phyloP scores from a whole-genome alignment of 163 green algal species.

The Chloromonas sp. region DNA sequence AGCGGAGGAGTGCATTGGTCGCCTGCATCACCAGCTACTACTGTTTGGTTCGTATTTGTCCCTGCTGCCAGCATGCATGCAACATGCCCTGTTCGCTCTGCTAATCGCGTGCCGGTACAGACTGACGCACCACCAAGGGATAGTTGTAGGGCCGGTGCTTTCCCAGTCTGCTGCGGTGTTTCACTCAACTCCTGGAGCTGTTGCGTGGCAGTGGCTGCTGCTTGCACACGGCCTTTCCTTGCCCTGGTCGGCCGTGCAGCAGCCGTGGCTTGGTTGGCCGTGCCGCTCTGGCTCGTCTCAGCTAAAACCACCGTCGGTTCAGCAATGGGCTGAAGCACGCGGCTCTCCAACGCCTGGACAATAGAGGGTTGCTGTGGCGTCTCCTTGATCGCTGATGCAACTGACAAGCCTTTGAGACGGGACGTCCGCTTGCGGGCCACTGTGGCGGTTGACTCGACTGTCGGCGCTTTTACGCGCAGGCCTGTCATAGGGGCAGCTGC shows the following conservation, averaged over 20 bases:
- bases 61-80: too few species aligned
- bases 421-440: neutral
- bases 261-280: too few species aligned
- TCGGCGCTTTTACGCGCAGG: neutral
- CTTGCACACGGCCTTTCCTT: too few species aligned
- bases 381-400: neutral
- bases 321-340: too few species aligned
- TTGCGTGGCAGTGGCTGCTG: neutral
- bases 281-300: neutral
- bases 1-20: neutral
- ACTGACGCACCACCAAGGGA: too few species aligned
- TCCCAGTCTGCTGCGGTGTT: neutral
- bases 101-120: neutral
- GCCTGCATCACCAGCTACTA: neutral
- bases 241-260: too few species aligned
- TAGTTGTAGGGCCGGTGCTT: neutral
- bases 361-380: too few species aligned
- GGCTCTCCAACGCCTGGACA: too few species aligned
- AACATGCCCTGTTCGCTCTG: too few species aligned
- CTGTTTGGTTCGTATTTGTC: neutral
- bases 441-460: neutral
- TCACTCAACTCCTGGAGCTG: conserved; percentile 11
- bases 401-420: neutral
- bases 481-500: neutral
- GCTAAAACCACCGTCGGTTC: neutral